phyloP scores from a whole-genome alignment of 257 asterid genomes.

The Solanum appendiculatum region DNA sequence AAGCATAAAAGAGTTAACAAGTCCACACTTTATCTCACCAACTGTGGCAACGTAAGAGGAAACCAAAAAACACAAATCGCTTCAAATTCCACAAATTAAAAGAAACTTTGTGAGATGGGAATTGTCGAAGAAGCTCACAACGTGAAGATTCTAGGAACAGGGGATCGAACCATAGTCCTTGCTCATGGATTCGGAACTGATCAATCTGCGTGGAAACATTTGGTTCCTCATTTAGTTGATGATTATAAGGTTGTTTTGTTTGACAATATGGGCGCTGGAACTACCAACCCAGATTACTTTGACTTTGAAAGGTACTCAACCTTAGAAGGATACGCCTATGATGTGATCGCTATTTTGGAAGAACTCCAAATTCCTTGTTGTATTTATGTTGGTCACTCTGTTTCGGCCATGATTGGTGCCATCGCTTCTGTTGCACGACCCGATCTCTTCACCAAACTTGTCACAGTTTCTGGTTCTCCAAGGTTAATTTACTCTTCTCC shows the following conservation, averaged over 20 bases:
- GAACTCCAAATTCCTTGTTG: constrained; percentile 38
- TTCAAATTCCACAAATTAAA: not conserved
- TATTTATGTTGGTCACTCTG: constrained; percentile 62
- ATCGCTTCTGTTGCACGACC: constrained; percentile 70
- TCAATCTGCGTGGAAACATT: constrained; percentile 69
- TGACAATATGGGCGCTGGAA: constrained; percentile 75
- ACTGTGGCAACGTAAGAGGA: not conserved
- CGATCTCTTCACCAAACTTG: constrained; percentile 53
- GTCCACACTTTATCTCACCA: not conserved
- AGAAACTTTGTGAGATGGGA: constrained; percentile 21
- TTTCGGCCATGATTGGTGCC: constrained; percentile 62
- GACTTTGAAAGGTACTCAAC: constrained; percentile 65
- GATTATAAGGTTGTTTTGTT: constrained; percentile 35
- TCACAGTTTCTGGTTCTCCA: constrained; percentile 63
- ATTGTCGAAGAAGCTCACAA: constrained; percentile 63
- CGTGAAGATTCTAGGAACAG: constrained; percentile 58
- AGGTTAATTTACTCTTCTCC: constrained; percentile 18
- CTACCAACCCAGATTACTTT: constrained; percentile 70
- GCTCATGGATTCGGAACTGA: constrained; percentile 79
- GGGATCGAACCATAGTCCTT: constrained; percentile 31
- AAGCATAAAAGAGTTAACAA: not conserved
- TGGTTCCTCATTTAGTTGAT: constrained; percentile 57
- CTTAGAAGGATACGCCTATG: constrained; percentile 61
- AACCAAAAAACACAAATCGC: not conserved
- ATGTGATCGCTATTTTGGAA: constrained; percentile 49